These are phyloP conservation scores for Melampsora larici-populina DNA, from an alignment of 1,284 basidiomycete species.

Conservation along the genomic window DNA sequence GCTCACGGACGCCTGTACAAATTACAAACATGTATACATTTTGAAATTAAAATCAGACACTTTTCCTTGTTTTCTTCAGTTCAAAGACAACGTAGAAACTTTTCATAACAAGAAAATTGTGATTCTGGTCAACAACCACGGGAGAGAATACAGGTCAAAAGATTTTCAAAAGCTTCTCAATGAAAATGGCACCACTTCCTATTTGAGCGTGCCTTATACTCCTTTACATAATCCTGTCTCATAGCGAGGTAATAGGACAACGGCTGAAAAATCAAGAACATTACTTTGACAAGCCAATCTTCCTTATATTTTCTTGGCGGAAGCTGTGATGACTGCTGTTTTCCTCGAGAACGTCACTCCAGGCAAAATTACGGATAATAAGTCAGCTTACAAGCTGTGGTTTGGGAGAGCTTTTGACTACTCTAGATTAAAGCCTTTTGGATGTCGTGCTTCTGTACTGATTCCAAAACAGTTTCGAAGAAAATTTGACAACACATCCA, in stretches of 20 bases:
- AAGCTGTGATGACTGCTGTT: constrained; percentile 50
- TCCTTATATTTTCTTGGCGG: constrained; percentile 52
- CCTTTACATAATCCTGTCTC: constrained; percentile 53
- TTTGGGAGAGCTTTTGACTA: background rate
- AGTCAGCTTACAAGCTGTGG: constrained; percentile 1
- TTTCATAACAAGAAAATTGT: constrained; percentile 50
- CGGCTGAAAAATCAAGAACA: constrained; percentile 48
- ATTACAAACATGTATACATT: too few relatives aligned
- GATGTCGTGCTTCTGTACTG: constrained; percentile 3
- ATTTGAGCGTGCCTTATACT: constrained; percentile 54
- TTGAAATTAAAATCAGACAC: constrained; percentile 26
- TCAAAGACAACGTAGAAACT: constrained; percentile 50
- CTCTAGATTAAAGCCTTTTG: constrained; percentile 1
- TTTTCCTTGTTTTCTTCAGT: constrained; percentile 49
- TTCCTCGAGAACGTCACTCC: constrained; percentile 54
- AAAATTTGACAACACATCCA: constrained; percentile 17
- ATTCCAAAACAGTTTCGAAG: background rate
- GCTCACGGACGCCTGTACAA: too few relatives aligned
- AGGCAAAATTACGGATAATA: background rate
- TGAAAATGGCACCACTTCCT: constrained; percentile 50
- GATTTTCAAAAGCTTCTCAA: constrained; percentile 50
- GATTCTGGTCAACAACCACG: constrained; percentile 53
- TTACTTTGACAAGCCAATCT: constrained; percentile 51
- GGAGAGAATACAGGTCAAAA: constrained; percentile 50
- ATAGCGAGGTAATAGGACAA: constrained; percentile 51